Conservation (phyloP, 768 basidiomycete species). For the Kwoniella mangroviensis region DNA sequence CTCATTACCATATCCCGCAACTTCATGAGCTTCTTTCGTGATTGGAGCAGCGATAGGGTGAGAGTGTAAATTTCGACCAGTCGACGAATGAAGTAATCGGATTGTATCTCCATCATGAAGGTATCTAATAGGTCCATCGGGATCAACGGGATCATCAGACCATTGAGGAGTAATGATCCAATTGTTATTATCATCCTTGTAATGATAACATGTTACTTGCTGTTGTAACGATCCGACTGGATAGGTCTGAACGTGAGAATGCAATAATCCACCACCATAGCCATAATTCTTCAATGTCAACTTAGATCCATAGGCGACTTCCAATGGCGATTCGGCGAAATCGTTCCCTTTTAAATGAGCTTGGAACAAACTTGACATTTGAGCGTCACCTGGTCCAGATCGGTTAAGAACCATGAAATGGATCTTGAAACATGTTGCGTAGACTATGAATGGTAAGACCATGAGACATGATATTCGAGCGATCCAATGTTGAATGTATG, state of each 20-base stretch:
- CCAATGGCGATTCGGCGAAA: conserved; percentile 89
- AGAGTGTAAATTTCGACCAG: conserved; percentile 89
- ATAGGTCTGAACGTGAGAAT: conserved; percentile 95
- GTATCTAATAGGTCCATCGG: conserved; percentile 65
- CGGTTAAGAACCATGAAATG: conserved; percentile 95
- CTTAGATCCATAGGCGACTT: conserved; percentile 86
- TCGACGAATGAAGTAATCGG: conserved; percentile 79
- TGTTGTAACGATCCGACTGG: conserved; percentile 91
- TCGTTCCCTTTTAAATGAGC: conserved; percentile 94
- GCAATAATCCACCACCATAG: conserved; percentile 93
- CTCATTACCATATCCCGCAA: conserved; percentile 89
- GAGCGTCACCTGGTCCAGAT: conserved; percentile 93
- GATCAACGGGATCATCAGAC: conserved; percentile 74
- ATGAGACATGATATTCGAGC: conserved; percentile 86
- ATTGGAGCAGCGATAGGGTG: conserved; percentile 86
- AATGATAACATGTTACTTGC: conserved; percentile 98
- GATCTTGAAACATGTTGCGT: conserved; percentile 91
- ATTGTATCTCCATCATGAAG: conserved; percentile 76
- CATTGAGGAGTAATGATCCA: conserved; percentile 81
- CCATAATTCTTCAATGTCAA: conserved; percentile 96
- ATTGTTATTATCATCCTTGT: conserved; percentile 97
- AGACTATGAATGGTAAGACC: conserved; percentile 85
- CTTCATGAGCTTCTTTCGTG: conserved; percentile 85
- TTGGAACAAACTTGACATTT: conserved; percentile 99
- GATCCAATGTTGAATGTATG: conserved; percentile 87